Percentiles rank a stretch among this genome's conserved stretches.
Evolutionary conservation across 179 eudicot genomes (phyloP).

Genomic region (Pouteria campechiana): DNA sequence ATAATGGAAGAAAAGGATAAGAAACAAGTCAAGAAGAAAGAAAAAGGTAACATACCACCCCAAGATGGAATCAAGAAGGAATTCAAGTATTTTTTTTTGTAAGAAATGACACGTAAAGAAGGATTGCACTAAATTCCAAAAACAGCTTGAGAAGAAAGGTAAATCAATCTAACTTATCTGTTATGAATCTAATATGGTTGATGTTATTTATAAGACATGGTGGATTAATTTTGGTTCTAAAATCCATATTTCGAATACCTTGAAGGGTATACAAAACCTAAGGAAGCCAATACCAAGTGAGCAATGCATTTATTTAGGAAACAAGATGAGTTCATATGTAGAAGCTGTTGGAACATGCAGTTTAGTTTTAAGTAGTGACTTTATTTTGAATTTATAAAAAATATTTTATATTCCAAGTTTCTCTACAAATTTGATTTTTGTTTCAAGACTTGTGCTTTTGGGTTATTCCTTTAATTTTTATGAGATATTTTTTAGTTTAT

Average conservation of each 20-base stretch:
- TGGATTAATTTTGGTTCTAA: slow-evolving; percentile 9
- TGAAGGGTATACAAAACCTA: slow-evolving; percentile 7
- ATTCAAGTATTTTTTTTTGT: too few relatives aligned
- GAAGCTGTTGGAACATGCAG: slow-evolving; percentile 8
- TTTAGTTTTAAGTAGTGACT: slow-evolving; percentile 5
- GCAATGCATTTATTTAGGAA: slow-evolving; percentile 3
- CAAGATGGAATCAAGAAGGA: too few relatives aligned
- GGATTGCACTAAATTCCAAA: neutral
- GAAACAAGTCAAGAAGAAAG: too few relatives aligned
- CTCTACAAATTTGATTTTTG: slow-evolving; percentile 2
- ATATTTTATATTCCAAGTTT: slow-evolving; percentile 4
- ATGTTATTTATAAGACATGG: slow-evolving; percentile 1
- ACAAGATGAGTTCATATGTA: slow-evolving; percentile 11
- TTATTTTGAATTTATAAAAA: slow-evolving; percentile 4
- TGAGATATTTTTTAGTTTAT: neutral
- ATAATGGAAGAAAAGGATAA: too few relatives aligned
- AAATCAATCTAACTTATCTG: neutral
- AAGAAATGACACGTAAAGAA: slow-evolving; percentile 1
- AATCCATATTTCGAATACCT: slow-evolving; percentile 3
- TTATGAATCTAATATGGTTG: slow-evolving; percentile 3
- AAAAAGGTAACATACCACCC: too few relatives aligned
- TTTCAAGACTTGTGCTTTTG: slow-evolving; percentile 10
- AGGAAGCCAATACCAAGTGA: slow-evolving; percentile 6
- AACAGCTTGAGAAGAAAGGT: slow-evolving; percentile 2
- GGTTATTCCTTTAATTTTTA: slow-evolving; percentile 4